A percentile compares a stretch with the other conserved stretches of the same genome.
Conservation (phyloP, 2,329 filamentous ascomycete genomes). For the Penicillium capsulatum region DNA sequence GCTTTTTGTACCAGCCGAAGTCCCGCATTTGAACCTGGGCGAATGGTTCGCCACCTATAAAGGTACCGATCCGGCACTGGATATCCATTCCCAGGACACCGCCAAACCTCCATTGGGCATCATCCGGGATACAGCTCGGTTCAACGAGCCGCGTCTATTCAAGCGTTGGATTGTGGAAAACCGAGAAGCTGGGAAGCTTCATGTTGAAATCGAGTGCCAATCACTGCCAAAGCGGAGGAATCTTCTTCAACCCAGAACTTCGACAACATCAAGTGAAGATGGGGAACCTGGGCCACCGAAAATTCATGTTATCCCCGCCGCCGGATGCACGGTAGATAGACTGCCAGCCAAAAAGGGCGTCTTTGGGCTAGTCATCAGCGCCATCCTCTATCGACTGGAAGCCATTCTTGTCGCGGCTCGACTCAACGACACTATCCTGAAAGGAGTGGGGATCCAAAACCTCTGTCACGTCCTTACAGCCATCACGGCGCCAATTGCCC, state of each 20-base stretch:
- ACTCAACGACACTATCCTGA: slow-evolving; percentile 55
- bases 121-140: slow-evolving; percentile 25
- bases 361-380: slow-evolving; percentile 63
- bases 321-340: slow-evolving; percentile 34
- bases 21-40: slow-evolving; percentile 14
- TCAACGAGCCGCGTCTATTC: slow-evolving; percentile 25
- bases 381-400: slow-evolving; percentile 67
- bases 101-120: slow-evolving; percentile 16
- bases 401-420: slow-evolving; percentile 59
- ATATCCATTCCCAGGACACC: slow-evolving; percentile 18
- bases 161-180: slow-evolving; percentile 21
- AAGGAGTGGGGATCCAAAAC: slow-evolving; percentile 52
- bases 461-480: slow-evolving; percentile 60
- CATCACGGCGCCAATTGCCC: slow-evolving; percentile 62
- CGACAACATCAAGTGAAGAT: slow-evolving; percentile 7
- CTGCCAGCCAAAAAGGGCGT: slow-evolving; percentile 46
- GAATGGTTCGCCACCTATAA: slow-evolving; percentile 22
- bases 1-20: slow-evolving; percentile 24
- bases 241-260: slow-evolving; percentile 22
- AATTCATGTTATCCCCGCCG: slow-evolving; percentile 20
- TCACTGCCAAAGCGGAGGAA: slow-evolving; percentile 27
- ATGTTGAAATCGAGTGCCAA: slow-evolving; percentile 26
- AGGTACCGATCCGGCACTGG: slow-evolving; percentile 20
- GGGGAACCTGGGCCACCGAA: slow-evolving; percentile 13
- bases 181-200: slow-evolving; percentile 1